Evolutionary conservation across 2,329 filamentous ascomycete species (phyloP).

Genomic region (Penicillium occitanis): DNA sequence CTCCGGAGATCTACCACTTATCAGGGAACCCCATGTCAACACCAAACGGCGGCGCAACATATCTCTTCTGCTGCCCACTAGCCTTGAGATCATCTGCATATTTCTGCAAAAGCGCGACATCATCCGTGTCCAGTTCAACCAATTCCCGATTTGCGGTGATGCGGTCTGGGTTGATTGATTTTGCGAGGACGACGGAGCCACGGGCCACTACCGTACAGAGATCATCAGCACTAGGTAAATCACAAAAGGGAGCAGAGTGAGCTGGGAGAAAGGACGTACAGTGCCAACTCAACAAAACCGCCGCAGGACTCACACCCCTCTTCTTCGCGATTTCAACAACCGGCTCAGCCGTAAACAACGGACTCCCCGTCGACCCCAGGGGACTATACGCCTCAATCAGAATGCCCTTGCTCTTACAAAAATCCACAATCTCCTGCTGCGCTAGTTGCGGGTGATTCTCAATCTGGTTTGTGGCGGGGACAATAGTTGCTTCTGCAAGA

Average conservation of each 20-base stretch:
- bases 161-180: slow-evolving; percentile 42
- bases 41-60: slow-evolving; percentile 68
- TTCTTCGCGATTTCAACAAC: slow-evolving; percentile 44
- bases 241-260: neutral
- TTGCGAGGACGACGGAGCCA: slow-evolving; percentile 43
- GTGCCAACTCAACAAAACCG: slow-evolving; percentile 47
- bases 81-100: slow-evolving; percentile 37
- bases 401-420: slow-evolving; percentile 53
- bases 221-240: neutral
- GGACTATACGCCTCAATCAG: slow-evolving; percentile 51
- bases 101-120: slow-evolving; percentile 40
- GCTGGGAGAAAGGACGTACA: slow-evolving; percentile 31
- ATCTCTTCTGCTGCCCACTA: slow-evolving; percentile 43
- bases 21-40: slow-evolving; percentile 72
- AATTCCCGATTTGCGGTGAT: slow-evolving; percentile 44
- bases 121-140: slow-evolving; percentile 40
- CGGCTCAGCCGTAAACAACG: slow-evolving; percentile 43
- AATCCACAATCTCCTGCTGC: slow-evolving; percentile 51
- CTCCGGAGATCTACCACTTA: slow-evolving; percentile 39
- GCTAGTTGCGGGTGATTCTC: slow-evolving; percentile 56
- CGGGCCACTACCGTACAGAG: slow-evolving; percentile 32
- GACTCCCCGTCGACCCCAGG: slow-evolving; percentile 44
- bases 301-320: slow-evolving; percentile 40
- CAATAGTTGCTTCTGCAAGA: slow-evolving; percentile 46
- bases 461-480: slow-evolving; percentile 53